A percentile compares a stretch with the other conserved stretches of the same genome.
Evolutionary conservation across 2,329 filamentous ascomycete species (phyloP).

Genomic region (Fusarium oxysporum): DNA sequence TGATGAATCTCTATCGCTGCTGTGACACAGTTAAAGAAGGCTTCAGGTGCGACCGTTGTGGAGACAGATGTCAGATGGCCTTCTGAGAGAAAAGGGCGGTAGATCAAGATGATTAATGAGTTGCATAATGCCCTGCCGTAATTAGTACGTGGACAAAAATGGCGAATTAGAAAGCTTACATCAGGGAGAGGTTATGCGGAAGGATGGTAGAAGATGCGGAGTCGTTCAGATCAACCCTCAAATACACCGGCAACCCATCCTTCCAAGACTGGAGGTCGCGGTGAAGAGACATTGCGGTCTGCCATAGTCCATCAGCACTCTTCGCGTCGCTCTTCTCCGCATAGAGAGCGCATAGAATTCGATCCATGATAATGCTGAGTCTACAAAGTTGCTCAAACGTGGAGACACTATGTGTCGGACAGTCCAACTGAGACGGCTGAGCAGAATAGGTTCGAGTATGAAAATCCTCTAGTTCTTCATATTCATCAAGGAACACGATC

Average conservation of each 20-base stretch:
- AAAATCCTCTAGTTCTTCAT: conserved; percentile 63
- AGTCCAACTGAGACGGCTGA: conserved; percentile 45
- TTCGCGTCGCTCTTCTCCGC: conserved; percentile 50
- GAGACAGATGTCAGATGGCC: conserved; percentile 58
- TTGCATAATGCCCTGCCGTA: conserved; percentile 54
- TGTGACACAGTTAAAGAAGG: conserved; percentile 56
- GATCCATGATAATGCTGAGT: conserved; percentile 60
- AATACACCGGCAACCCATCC: conserved; percentile 52
- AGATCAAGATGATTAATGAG: conserved; percentile 61
- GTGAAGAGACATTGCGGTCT: conserved; percentile 50
- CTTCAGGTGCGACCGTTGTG: conserved; percentile 52
- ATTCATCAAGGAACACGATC: conserved; percentile 59
- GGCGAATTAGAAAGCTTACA: too few relatives aligned
- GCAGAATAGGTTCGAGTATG: conserved; percentile 54
- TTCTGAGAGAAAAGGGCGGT: conserved; percentile 63
- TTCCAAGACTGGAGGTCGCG: conserved; percentile 56
- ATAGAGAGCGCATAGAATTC: conserved; percentile 57
- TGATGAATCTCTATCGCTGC: conserved; percentile 58
- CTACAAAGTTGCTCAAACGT: conserved; percentile 55
- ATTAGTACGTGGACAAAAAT: background rate
- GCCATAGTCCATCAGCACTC: conserved; percentile 45
- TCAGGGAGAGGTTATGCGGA: background rate
- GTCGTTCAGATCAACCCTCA: conserved; percentile 36
- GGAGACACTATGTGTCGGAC: conserved; percentile 55
- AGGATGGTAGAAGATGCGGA: conserved; percentile 43